Conservation (phyloP, 2,329 filamentous ascomycete genomes). For the Podosphaera fusca region DNA sequence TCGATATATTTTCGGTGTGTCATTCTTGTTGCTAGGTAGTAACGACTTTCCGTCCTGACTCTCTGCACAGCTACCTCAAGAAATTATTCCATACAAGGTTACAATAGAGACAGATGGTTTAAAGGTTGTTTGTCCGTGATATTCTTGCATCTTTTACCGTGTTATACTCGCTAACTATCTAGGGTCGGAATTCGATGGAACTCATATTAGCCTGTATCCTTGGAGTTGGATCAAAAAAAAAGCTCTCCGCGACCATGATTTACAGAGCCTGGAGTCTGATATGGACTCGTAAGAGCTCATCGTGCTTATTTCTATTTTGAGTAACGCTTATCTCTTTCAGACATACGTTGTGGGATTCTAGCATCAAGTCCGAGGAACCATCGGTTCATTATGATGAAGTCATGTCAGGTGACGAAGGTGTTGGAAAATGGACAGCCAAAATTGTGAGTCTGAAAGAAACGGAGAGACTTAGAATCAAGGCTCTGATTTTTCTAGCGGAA, state of each 20-base stretch:
- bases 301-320: conserved; percentile 4
- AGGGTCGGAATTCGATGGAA: conserved; percentile 33
- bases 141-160: not conserved
- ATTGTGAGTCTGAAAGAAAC: conserved; percentile 26
- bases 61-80: conserved; percentile 21
- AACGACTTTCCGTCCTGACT: conserved; percentile 4
- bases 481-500: conserved; percentile 25
- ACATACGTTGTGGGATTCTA: conserved; percentile 18
- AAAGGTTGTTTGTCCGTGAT: conserved; percentile 25
- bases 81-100: conserved; percentile 18
- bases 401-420: conserved; percentile 29
- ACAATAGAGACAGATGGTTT: conserved; percentile 18
- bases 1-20: conserved; percentile 42
- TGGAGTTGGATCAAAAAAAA: conserved; percentile 33
- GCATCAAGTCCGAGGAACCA: conserved; percentile 26
- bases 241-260: conserved; percentile 13
- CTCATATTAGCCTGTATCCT: conserved; percentile 42
- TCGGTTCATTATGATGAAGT: conserved; percentile 35
- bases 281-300: conserved; percentile 10
- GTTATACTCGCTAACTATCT: not conserved
- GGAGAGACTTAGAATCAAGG: not conserved
- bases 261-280: not conserved
- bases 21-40: not conserved
- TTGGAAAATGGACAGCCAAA: conserved; percentile 37
- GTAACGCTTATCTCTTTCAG: conserved; percentile 12